A percentile compares a stretch with the other conserved stretches of the same genome.
Evolutionary conservation across 257 asterid species (phyloP).

Genomic region (Verbascum thapsus): DNA sequence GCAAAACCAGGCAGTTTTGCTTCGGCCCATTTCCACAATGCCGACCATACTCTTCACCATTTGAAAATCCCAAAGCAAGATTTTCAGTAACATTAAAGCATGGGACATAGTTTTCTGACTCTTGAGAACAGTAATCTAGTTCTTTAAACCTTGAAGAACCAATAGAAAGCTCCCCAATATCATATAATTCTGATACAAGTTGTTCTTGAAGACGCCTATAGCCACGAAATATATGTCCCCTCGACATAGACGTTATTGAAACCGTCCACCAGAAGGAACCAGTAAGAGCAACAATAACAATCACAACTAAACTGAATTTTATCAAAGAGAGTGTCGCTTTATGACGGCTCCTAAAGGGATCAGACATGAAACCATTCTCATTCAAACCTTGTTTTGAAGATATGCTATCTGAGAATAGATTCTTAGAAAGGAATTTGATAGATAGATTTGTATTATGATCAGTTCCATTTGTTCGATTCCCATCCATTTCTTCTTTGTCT

Average conservation of each 20-base stretch:
- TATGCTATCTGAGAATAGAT: conserved; percentile 52
- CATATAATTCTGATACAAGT: conserved; percentile 77
- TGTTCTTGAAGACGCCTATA: conserved; percentile 88
- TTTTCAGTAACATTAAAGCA: conserved; percentile 86
- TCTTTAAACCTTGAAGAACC: conserved; percentile 68
- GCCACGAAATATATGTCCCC: conserved; percentile 75
- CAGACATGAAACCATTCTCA: conserved; percentile 70
- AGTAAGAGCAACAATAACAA: conserved; percentile 77
- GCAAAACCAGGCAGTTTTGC: conserved; percentile 82
- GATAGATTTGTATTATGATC: conserved; percentile 47
- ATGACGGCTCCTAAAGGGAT: conserved; percentile 72
- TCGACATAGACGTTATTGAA: conserved; percentile 67
- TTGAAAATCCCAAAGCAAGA: conserved; percentile 67
- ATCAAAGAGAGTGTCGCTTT: conserved; percentile 56
- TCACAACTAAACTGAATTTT: conserved; percentile 70
- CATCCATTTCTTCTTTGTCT: conserved; percentile 77
- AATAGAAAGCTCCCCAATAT: conserved; percentile 84
- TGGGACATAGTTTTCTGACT: conserved; percentile 81
- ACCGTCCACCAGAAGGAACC: conserved; percentile 98
- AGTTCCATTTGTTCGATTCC: conserved; percentile 37
- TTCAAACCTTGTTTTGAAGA: conserved; percentile 57
- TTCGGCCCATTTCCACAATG: too few relatives aligned
- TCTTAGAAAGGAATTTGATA: conserved; percentile 56
- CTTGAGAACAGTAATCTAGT: conserved; percentile 72
- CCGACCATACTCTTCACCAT: too few relatives aligned